A percentile compares a stretch with the other conserved stretches of the same genome.
These are phyloP conservation scores for Spatholobus suberectus DNA, from an alignment of 306 rosid species.

Conservation along the genomic window DNA sequence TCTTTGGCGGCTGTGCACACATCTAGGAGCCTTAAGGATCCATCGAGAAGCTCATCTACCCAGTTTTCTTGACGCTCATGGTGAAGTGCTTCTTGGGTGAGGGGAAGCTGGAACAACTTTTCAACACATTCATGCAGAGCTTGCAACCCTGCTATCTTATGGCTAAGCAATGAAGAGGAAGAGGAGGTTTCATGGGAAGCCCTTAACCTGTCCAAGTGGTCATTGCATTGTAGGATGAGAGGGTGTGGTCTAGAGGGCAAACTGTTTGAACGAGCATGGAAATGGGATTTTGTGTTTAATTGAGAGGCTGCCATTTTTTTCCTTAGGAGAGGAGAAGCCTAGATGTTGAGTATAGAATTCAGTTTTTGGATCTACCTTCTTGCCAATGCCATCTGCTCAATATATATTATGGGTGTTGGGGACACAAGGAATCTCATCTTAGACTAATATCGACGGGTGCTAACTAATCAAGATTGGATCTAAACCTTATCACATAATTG, in stretches of 20 bases:
- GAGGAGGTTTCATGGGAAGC: conserved; percentile 35
- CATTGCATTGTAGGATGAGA: conserved; percentile 37
- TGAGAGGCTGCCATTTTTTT: too few relatives aligned
- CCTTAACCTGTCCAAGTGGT: conserved; percentile 22
- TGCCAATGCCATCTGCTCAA: conserved; percentile 16
- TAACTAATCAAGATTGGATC: conserved; percentile 41
- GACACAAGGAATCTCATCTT: conserved; percentile 41
- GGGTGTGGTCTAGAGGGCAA: conserved; percentile 44
- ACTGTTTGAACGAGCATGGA: too few relatives aligned
- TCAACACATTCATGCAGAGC: conserved; percentile 43
- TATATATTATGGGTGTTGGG: conserved; percentile 12
- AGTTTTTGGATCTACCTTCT: conserved; percentile 19
- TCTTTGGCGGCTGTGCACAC: conserved; percentile 34
- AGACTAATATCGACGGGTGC: neutral
- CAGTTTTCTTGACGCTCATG: conserved; percentile 22
- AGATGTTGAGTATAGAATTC: too few relatives aligned
- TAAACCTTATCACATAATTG: conserved; percentile 29
- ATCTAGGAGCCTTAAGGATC: conserved; percentile 43
- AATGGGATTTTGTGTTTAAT: too few relatives aligned
- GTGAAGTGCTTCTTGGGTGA: conserved; percentile 28
- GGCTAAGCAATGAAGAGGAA: conserved; percentile 35
- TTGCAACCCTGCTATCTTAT: conserved; percentile 29
- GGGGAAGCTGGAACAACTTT: conserved; percentile 21
- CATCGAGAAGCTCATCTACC: conserved; percentile 35
- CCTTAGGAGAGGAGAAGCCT: too few relatives aligned